These are phyloP conservation scores for Picea sitchensis DNA, from an alignment of 75 land plant genomes.

Conservation along the genomic window DNA sequence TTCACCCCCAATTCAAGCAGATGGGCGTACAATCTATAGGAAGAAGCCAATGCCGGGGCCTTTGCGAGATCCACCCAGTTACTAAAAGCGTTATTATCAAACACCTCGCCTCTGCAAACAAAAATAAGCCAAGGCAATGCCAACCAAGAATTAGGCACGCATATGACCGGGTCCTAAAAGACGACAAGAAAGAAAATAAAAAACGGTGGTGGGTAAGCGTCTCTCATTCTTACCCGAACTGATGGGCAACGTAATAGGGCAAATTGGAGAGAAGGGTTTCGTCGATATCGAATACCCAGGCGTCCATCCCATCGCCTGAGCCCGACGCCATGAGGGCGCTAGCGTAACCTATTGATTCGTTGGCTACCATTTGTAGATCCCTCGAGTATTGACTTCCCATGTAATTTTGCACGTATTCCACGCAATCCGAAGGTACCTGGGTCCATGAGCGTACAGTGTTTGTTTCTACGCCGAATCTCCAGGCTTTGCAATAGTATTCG, in stretches of 20 bases:
- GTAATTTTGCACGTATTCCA: constrained; percentile 39
- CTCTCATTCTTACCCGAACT: constrained; percentile 35
- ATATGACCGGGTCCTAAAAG: background rate
- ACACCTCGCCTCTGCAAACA: constrained; percentile 49
- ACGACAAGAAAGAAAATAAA: background rate
- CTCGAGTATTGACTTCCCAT: constrained; percentile 44
- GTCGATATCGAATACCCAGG: constrained; percentile 82
- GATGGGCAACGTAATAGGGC: constrained; percentile 52
- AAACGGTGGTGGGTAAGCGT: background rate
- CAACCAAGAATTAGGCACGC: background rate
- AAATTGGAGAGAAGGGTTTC: constrained; percentile 81
- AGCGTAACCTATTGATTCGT: constrained; percentile 29
- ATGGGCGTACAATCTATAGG: constrained; percentile 46
- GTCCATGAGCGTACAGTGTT: constrained; percentile 50
- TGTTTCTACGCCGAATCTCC: constrained; percentile 51
- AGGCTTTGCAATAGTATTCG: constrained; percentile 18
- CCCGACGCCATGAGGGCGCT: constrained; percentile 9
- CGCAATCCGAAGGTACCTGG: constrained; percentile 46
- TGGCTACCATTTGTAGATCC: constrained; percentile 42
- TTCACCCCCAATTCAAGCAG: constrained; percentile 44
- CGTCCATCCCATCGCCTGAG: constrained; percentile 46
- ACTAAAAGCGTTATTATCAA: constrained; percentile 36
- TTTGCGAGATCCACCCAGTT: constrained; percentile 66
- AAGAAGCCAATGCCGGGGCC: constrained; percentile 47
- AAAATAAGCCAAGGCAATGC: background rate